Conservation (phyloP, 352 stramenopile genomes). For the Halophytophthora batemanensis region DNA sequence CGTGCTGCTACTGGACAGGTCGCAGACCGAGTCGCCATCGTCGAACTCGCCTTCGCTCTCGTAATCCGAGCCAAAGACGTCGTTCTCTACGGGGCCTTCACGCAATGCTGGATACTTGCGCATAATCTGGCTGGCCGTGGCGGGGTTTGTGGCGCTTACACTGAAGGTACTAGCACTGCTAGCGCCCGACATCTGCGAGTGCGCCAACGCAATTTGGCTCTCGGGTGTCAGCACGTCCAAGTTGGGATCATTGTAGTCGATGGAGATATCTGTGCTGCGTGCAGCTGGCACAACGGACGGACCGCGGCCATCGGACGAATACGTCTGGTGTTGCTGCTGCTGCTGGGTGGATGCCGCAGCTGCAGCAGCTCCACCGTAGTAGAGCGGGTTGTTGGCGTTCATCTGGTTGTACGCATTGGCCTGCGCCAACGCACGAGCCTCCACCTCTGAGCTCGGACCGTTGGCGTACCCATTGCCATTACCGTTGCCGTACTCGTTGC, state of each 20-base stretch:
- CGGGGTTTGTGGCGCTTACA: too few relatives aligned
- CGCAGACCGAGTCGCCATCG: conserved; percentile 37
- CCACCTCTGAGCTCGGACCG: too few relatives aligned
- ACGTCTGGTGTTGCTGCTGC: conserved; percentile 5
- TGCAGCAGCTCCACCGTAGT: not conserved
- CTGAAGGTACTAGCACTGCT: too few relatives aligned
- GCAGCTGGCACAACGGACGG: too few relatives aligned
- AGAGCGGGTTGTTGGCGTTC: conserved; percentile 1
- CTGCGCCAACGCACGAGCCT: not conserved
- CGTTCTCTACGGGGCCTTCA: conserved; percentile 20
- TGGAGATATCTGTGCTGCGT: too few relatives aligned
- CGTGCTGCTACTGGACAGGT: conserved; percentile 36
- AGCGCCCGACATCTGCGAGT: conserved; percentile 34
- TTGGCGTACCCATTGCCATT: not conserved
- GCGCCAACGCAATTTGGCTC: conserved; percentile 48
- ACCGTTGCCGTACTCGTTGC: too few relatives aligned
- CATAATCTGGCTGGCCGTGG: conserved; percentile 12
- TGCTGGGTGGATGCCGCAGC: too few relatives aligned
- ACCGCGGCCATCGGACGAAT: conserved; percentile 9
- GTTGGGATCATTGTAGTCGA: conserved; percentile 49
- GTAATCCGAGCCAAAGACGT: conserved; percentile 28
- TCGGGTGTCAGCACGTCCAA: conserved; percentile 62
- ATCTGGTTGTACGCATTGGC: not conserved
- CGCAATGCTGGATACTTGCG: conserved; percentile 26
- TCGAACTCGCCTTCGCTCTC: conserved; percentile 33